Percentiles rank a stretch among this genome's conserved stretches.
These are phyloP conservation scores for Quaeritorhiza haematococci DNA, from an alignment of 371 early-diverging fungal species.

Conservation along the genomic window DNA sequence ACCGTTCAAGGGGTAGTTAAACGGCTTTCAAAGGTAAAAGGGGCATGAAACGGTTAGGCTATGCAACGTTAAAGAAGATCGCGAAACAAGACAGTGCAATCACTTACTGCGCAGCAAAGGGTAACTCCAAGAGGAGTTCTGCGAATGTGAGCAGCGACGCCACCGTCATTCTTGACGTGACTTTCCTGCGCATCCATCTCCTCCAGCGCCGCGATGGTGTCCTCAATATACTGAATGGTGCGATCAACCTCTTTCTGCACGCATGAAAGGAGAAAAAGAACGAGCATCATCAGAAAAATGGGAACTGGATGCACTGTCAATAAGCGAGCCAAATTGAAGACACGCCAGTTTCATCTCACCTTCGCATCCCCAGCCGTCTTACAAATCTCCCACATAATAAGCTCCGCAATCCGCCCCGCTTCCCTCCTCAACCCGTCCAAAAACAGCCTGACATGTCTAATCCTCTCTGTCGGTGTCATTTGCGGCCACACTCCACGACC, in stretches of 20 bases:
- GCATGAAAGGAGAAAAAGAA: no score
- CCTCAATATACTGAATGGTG: constrained; percentile 6
- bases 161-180: not conserved
- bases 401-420: not conserved
- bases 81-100: no score
- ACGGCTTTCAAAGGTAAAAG: not conserved
- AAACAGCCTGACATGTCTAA: not conserved
- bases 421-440: not conserved
- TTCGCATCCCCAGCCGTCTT: no score
- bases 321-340: no score
- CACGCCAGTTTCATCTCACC: no score
- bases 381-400: constrained; percentile 10
- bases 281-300: no score
- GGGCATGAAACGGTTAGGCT: not conserved
- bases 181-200: not conserved
- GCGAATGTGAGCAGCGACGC: not conserved
- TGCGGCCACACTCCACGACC: not conserved
- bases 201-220: constrained; percentile 4
- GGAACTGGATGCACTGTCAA: no score
- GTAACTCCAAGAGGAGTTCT: not conserved
- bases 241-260: constrained; percentile 1
- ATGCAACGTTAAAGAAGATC: not conserved
- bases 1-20: not conserved
- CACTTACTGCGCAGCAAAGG: no score
- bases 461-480: not conserved